These are phyloP conservation scores for Rhizomucor pusillus DNA, from an alignment of 371 early-diverging fungal genomes.

Conservation along the genomic window DNA sequence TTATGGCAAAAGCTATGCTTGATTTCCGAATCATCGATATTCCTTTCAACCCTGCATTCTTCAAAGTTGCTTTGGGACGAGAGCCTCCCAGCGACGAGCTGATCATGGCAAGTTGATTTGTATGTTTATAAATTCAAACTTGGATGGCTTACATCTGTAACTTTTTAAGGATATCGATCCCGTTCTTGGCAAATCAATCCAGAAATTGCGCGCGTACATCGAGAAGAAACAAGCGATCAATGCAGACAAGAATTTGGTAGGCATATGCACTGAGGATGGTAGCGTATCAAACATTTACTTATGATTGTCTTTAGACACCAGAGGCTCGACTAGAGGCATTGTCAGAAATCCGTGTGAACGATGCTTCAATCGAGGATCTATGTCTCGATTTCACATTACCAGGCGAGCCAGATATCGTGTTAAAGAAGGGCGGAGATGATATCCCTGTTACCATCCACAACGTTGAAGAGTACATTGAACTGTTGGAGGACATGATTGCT, in stretches of 20 bases:
- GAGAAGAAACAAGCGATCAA: slow-evolving; percentile 54
- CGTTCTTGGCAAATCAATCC: slow-evolving; percentile 65
- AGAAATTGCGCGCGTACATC: slow-evolving; percentile 59
- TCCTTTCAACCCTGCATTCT: slow-evolving; percentile 74
- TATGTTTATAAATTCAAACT: slow-evolving; percentile 20
- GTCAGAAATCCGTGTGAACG: slow-evolving; percentile 48
- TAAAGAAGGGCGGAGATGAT: slow-evolving; percentile 60
- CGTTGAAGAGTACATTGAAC: slow-evolving; percentile 70
- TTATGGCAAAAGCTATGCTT: slow-evolving; percentile 86
- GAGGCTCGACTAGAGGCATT: slow-evolving; percentile 33
- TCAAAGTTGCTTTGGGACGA: slow-evolving; percentile 60
- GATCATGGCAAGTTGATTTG: slow-evolving; percentile 19
- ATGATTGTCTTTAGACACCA: slow-evolving; percentile 23
- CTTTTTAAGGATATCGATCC: slow-evolving; percentile 63
- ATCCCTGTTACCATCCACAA: slow-evolving; percentile 73
- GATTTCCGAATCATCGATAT: slow-evolving; percentile 88
- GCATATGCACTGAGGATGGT: too few species aligned
- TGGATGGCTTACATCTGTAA: slow-evolving; percentile 8
- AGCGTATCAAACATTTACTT: too few species aligned
- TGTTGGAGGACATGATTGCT: slow-evolving; percentile 66
- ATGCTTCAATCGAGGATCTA: slow-evolving; percentile 59
- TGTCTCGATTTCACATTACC: slow-evolving; percentile 85
- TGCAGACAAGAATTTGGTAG: slow-evolving; percentile 32
- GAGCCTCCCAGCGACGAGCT: slow-evolving; percentile 15
- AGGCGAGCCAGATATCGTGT: slow-evolving; percentile 64